These are phyloP conservation scores for Aspergillus kassunensis DNA, from an alignment of 495 filamentous ascomycete genomes.

Conservation along the genomic window DNA sequence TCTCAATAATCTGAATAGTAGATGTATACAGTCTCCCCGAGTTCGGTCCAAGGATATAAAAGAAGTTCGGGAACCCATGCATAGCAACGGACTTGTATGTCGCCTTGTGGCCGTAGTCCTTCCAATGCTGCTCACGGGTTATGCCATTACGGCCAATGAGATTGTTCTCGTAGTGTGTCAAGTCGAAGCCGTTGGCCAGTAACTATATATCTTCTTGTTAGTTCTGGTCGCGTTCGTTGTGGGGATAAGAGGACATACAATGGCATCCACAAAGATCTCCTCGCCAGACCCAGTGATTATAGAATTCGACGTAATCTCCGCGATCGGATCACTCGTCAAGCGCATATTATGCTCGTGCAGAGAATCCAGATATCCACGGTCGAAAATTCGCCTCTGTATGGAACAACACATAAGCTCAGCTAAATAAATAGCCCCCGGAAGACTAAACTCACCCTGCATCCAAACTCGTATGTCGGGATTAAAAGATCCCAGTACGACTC, in stretches of 20 bases:
- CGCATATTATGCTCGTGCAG: conserved; percentile 15
- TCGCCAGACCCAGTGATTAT: conserved; percentile 5
- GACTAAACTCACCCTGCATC: conserved; percentile 12
- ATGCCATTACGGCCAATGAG: conserved; percentile 7
- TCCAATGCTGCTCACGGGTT: conserved; percentile 13
- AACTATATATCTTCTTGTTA: conserved; percentile 1
- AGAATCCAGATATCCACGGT: conserved; percentile 20
- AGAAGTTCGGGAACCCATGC: conserved; percentile 28
- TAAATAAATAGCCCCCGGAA: not conserved
- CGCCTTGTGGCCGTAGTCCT: conserved; percentile 12
- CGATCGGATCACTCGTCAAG: conserved; percentile 13
- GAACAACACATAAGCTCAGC: not conserved
- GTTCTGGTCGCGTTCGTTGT: not conserved
- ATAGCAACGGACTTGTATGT: conserved; percentile 24
- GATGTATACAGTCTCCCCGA: conserved; percentile 23
- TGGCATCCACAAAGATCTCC: conserved; percentile 8
- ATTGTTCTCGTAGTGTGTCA: conserved; percentile 8
- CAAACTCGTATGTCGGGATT: conserved; percentile 13
- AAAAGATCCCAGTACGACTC: conserved; percentile 13
- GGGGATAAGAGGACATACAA: conserved; percentile 8
- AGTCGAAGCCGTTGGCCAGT: conserved; percentile 14
- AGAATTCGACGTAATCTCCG: not conserved
- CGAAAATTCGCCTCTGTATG: conserved; percentile 15
- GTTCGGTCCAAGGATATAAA: conserved; percentile 25
- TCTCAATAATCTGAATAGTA: conserved; percentile 42